These are phyloP conservation scores for Beauveria sp. DNA, from an alignment of 2,329 filamentous ascomycete species.

Conservation along the genomic window DNA sequence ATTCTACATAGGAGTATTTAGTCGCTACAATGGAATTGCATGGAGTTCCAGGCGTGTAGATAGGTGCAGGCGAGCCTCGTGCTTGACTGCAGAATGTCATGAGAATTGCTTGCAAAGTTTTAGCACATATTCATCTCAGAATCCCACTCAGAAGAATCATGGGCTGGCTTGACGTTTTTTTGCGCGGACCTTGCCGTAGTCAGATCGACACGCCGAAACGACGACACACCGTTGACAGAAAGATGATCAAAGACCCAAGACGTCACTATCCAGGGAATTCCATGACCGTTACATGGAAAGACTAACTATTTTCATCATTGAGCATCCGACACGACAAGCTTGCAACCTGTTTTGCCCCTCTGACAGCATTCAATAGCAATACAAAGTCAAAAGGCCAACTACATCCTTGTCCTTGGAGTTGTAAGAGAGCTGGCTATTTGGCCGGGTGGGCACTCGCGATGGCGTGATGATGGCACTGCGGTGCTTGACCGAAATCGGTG, in stretches of 20 bases:
- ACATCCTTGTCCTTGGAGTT: not conserved
- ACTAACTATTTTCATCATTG: no score
- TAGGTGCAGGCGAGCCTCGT: not conserved
- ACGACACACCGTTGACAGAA: no score
- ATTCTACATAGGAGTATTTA: constrained; percentile 4
- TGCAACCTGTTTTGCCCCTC: no score
- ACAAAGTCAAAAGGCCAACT: no score
- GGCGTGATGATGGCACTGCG: constrained; percentile 1
- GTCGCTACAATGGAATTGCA: not conserved
- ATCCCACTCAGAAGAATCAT: not conserved
- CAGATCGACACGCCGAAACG: no score
- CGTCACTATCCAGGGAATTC: no score
- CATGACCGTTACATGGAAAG: no score
- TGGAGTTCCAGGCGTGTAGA: not conserved
- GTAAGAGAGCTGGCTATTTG: not conserved
- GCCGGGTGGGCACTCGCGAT: not conserved
- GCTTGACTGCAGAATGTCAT: not conserved
- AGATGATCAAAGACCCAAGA: no score
- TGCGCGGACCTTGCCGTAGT: no score
- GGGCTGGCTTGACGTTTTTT: no score
- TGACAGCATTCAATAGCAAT: not conserved
- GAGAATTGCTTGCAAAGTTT: not conserved
- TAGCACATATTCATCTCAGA: not conserved
- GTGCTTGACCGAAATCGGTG: not conserved
- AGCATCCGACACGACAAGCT: no score